These are phyloP conservation scores for Mycena rebaudengoi DNA, from an alignment of 768 basidiomycete species.

Conservation along the genomic window DNA sequence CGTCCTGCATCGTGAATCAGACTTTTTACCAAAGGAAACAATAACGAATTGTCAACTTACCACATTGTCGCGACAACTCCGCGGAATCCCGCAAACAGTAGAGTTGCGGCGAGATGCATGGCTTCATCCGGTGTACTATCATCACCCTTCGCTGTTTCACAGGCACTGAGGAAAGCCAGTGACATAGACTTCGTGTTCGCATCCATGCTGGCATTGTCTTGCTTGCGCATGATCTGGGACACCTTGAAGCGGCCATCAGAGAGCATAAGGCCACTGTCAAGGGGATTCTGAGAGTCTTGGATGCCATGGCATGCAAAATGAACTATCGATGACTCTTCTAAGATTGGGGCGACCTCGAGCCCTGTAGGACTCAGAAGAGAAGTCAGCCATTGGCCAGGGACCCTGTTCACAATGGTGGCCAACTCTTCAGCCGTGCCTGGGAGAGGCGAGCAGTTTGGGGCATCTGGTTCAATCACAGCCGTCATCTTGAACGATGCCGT, in stretches of 20 bases:
- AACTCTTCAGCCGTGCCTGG: slow-evolving; percentile 6
- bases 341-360: neutral
- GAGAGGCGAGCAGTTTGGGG: neutral
- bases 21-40: neutral
- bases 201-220: neutral
- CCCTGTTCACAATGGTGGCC: neutral
- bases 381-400: neutral
- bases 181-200: neutral
- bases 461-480: slow-evolving; percentile 1
- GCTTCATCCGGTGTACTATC: slow-evolving; percentile 30
- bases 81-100: slow-evolving; percentile 36
- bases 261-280: no score
- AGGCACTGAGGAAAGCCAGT: slow-evolving; percentile 42
- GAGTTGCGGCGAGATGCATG: slow-evolving; percentile 32
- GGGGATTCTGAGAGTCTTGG: no score
- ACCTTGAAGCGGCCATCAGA: no score
- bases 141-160: no score
- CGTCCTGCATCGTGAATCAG: neutral
- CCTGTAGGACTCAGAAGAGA: neutral
- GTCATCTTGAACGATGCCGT: slow-evolving; percentile 4
- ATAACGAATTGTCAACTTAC: slow-evolving; percentile 11
- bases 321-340: slow-evolving; percentile 22
- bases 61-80: slow-evolving; percentile 34
- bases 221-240: slow-evolving; percentile 32
- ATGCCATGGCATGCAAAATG: slow-evolving; percentile 48